Base-by-base conservation (phyloP, 805 yeast genomes). In the Wickerhamiella sorbophila region DNA sequence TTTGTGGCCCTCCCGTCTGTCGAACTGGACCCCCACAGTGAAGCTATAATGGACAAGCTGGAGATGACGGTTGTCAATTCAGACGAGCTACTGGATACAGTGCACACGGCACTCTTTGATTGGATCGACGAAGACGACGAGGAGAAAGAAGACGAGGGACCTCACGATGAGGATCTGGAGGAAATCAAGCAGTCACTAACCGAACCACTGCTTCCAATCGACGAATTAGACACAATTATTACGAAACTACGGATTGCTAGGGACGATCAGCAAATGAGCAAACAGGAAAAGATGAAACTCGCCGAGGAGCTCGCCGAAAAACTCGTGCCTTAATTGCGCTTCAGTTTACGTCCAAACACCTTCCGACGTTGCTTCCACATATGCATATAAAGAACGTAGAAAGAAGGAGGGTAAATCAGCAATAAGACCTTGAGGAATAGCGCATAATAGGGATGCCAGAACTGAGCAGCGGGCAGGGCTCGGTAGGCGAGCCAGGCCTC, bases 291-390 rank as follows among this genome's bases (percentile, higher is more conserved):
- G 24, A 43, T 31, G 38, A 49, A 52, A 22, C 49, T 61, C 33
- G 62, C 63, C 3, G 59, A 58, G 22, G 48, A 53, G 14, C 43
- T 62, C 12, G 64, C 64, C 1, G 56, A 42, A 14, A 57, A 59
- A 41, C 50, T 61, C 6, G 40, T 58, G 4, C 38, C 38, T 12
- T 24, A 36, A 10, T 5, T 5, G 4, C 20, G 36, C 31, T 42
- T 42, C 19, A 47, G 46, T 43, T 55, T 52, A 34, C 58, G 20
- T 20, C 38, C 55, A 27, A 60, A 50, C 3, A 77, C 85, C 66
- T 84, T 83, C 58, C 67, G 69, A 64, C 98, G 77, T 66, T 88
- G 96, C 49, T 69, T 73, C 54, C 88, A 67, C 95, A 91, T 87
- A 59, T 91, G 87, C 12, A 80, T 69, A 64, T 76, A 91, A 53